phyloP scores from a whole-genome alignment of 495 filamentous ascomycete genomes.

The Stereocaulon alpinum region DNA sequence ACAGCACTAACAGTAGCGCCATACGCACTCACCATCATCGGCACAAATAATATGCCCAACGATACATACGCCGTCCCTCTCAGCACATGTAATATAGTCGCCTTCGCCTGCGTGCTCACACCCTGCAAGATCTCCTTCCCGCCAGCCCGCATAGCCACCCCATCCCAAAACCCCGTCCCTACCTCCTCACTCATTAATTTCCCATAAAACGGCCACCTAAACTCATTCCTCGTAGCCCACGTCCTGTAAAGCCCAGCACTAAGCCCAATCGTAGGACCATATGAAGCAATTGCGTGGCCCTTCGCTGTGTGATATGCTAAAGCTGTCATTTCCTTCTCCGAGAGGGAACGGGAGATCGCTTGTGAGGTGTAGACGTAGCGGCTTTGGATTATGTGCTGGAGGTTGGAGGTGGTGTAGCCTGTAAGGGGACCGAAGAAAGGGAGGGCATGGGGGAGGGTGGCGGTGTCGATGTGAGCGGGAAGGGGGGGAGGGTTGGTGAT shows the following conservation, averaged over 20 bases:
- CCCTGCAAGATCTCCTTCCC: conserved; percentile 7
- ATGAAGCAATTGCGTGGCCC: conserved; percentile 1
- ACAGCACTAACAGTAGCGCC: conserved; percentile 8
- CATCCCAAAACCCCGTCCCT: conserved; percentile 16
- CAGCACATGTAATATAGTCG: conserved; percentile 1
- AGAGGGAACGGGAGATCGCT: conserved; percentile 4
- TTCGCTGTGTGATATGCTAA: conserved; percentile 10
- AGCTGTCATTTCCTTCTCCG: conserved; percentile 8
- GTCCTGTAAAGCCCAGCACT: background rate
- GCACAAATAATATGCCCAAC: background rate
- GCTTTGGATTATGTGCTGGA: background rate
- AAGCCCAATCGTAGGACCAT: conserved; percentile 6
- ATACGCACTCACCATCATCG: conserved; percentile 4
- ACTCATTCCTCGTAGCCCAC: conserved; percentile 6
- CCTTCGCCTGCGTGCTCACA: background rate
- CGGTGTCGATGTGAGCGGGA: conserved; percentile 9
- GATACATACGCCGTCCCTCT: conserved; percentile 8
- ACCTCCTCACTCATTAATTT: background rate
- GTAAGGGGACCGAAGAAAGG: conserved; percentile 16
- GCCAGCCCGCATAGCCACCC: conserved; percentile 4
- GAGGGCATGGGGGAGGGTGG: conserved; percentile 8
- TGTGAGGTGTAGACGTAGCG: background rate
- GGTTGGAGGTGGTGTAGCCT: conserved; percentile 10
- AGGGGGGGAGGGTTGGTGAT: background rate
- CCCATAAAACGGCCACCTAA: conserved; percentile 14